A percentile compares a stretch with the other conserved stretches of the same genome.
Conservation (phyloP, 208 protist species). For the Trichomonas tenax region DNA sequence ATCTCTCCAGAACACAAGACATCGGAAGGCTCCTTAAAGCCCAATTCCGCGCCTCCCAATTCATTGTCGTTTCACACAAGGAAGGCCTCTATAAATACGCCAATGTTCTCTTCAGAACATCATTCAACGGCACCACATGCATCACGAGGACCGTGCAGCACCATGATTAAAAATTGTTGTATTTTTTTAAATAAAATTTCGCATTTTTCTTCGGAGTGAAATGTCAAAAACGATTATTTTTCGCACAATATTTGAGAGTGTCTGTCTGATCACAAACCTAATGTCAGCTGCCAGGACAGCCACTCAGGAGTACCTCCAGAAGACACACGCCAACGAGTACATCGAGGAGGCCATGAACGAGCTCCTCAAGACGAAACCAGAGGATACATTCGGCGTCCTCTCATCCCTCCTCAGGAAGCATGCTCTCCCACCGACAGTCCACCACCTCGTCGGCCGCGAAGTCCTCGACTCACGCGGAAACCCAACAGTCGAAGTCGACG, state of each 20-base stretch:
- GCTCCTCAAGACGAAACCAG: not conserved
- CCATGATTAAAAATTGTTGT: not conserved
- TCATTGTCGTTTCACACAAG: conserved; percentile 98
- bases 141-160: not conserved
- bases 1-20: conserved; percentile 94
- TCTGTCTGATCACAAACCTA: not conserved
- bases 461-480: not conserved
- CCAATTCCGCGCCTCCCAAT: conserved; percentile 90
- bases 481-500: conserved; percentile 4
- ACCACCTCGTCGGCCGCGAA: not conserved
- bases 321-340: not conserved
- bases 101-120: conserved; percentile 94
- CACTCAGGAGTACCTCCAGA: not conserved
- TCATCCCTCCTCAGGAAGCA: not conserved
- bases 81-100: conserved; percentile 75
- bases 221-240: not conserved
- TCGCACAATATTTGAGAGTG: not conserved
- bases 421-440: not conserved
- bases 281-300: not conserved
- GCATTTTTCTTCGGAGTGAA: too few relatives aligned
- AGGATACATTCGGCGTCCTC: not conserved
- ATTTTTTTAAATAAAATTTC: not conserved
- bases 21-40: conserved; percentile 86
- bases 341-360: not conserved
- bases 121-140: conserved; percentile 53